Conservation (phyloP, 2,329 filamentous ascomycete species). For the Moelleriella libera region DNA sequence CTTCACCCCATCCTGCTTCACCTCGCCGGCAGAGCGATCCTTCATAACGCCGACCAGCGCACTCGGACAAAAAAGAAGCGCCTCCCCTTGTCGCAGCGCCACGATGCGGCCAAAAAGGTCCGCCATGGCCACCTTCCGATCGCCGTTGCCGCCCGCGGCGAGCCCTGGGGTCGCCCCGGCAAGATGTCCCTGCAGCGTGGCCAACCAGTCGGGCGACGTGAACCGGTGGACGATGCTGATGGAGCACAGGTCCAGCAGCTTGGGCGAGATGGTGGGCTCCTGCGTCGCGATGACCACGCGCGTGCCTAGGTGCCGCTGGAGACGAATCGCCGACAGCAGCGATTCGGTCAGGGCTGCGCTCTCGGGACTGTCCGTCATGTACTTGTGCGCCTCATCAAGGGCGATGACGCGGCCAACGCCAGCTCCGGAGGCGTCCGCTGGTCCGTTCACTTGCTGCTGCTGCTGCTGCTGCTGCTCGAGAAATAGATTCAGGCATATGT, state of each 20-base stretch:
- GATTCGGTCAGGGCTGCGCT: slow-evolving; percentile 44
- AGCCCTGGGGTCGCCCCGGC: slow-evolving; percentile 14
- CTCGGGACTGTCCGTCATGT: slow-evolving; percentile 42
- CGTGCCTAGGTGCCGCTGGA: slow-evolving; percentile 55
- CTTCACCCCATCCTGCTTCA: too few species aligned
- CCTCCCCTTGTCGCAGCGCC: slow-evolving; percentile 26
- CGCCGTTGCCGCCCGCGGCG: neutral
- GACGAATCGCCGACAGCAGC: slow-evolving; percentile 48
- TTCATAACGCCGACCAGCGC: slow-evolving; percentile 17
- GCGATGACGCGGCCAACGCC: slow-evolving; percentile 46
- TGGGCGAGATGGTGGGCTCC: slow-evolving; percentile 57
- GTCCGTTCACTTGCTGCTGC: too few species aligned
- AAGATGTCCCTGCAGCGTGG: slow-evolving; percentile 27
- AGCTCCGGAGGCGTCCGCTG: neutral
- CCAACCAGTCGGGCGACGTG: slow-evolving; percentile 49
- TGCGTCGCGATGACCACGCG: slow-evolving; percentile 63
- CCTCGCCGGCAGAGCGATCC: neutral
- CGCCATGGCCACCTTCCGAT: neutral
- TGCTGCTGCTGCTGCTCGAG: slow-evolving; percentile 28
- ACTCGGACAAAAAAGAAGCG: slow-evolving; percentile 30
- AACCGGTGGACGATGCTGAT: slow-evolving; percentile 64
- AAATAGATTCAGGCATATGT: slow-evolving; percentile 55
- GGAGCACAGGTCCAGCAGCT: slow-evolving; percentile 56
- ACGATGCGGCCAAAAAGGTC: slow-evolving; percentile 29
- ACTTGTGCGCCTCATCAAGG: slow-evolving; percentile 70